These are phyloP conservation scores for Fusarium devonianum DNA, from an alignment of 2,329 filamentous ascomycete species.

Conservation along the genomic window DNA sequence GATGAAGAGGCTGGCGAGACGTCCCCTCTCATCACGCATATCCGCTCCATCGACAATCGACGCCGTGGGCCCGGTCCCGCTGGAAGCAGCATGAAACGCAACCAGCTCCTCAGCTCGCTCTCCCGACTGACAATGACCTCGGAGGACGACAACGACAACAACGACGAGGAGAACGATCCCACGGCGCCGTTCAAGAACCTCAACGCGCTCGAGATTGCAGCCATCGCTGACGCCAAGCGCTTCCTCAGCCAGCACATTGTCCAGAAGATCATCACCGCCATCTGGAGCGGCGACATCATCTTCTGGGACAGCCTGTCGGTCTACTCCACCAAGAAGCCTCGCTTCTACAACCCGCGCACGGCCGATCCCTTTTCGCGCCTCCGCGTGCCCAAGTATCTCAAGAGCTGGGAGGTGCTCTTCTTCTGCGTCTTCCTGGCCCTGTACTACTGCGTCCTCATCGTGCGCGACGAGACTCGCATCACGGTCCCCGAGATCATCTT, in stretches of 20 bases:
- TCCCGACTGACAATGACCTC: conserved; percentile 58
- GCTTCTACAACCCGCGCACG: conserved; percentile 73
- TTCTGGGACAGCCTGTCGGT: conserved; percentile 85
- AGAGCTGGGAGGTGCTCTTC: conserved; percentile 83
- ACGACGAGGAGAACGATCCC: conserved; percentile 63
- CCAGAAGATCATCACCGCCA: conserved; percentile 82
- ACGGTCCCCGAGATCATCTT: conserved; percentile 75
- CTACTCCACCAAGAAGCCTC: conserved; percentile 75
- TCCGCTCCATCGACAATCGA: conserved; percentile 39
- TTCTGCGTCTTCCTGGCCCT: conserved; percentile 78
- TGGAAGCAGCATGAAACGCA: conserved; percentile 55
- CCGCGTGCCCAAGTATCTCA: conserved; percentile 84
- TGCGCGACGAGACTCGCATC: conserved; percentile 71
- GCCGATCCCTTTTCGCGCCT: conserved; percentile 77
- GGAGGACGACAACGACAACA: conserved; percentile 47
- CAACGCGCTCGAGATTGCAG: conserved; percentile 87
- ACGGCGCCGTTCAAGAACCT: conserved; percentile 78
- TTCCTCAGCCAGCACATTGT: conserved; percentile 83
- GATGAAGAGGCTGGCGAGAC: conserved; percentile 57
- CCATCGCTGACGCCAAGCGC: conserved; percentile 81
- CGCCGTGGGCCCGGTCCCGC: conserved; percentile 35
- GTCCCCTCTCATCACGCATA: conserved; percentile 54
- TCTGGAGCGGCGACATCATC: conserved; percentile 86
- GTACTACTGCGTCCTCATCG: conserved; percentile 86
- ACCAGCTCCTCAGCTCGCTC: conserved; percentile 60